phyloP scores from a whole-genome alignment of 257 asterid species.

The Ehretia macrophylla region DNA sequence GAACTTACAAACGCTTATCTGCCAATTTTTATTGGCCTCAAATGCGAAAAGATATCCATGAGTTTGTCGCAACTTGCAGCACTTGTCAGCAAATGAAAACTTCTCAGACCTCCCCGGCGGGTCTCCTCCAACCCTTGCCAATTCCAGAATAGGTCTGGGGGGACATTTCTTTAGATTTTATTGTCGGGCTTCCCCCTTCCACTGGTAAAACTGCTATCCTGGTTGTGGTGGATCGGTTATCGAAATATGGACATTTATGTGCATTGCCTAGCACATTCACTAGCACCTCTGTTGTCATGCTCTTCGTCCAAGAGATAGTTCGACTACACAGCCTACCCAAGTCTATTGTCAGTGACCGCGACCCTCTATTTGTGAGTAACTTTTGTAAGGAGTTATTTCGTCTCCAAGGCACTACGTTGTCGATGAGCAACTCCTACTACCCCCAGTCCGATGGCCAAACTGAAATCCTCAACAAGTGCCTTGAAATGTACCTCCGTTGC shows the following conservation, averaged over 20 bases:
- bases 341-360: not conserved
- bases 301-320: no score
- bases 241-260: not conserved
- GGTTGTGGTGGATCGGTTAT: not conserved
- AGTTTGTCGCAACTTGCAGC: not conserved
- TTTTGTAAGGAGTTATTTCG: not conserved
- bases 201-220: not conserved
- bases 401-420: not conserved
- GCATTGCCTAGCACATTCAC: no score
- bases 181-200: not conserved
- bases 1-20: not conserved
- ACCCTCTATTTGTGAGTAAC: not conserved
- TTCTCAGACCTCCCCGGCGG: not conserved
- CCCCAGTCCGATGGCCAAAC: not conserved
- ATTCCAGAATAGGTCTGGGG: not conserved
- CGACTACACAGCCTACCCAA: no score
- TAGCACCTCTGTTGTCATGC: no score
- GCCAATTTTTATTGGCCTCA: no score
- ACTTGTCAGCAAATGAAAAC: no score
- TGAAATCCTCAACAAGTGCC: no score
- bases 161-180: constrained; percentile 2
- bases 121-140: constrained; percentile 4
- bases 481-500: no score
- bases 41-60: not conserved
- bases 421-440: constrained; percentile 1